Percentiles rank a stretch among this genome's conserved stretches.
Evolutionary conservation across 768 basidiomycete genomes (phyloP).

Genomic region (Pulveroboletus sp.): DNA sequence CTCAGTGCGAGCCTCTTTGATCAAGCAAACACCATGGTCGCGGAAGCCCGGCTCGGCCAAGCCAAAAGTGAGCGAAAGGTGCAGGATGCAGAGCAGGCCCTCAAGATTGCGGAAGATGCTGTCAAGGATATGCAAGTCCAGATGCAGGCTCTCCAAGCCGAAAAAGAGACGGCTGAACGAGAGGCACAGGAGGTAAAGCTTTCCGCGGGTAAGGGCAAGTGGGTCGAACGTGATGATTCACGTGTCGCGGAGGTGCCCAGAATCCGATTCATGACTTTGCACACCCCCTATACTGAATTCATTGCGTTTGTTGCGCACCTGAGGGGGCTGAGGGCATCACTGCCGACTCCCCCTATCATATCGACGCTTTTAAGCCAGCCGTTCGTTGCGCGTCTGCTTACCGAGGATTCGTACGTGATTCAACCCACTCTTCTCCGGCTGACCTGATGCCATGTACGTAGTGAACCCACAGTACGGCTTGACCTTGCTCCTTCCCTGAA

Average conservation of each 20-base stretch:
- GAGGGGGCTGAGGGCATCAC: slow-evolving; percentile 58
- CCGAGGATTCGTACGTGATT: slow-evolving; percentile 81
- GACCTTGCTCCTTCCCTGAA: slow-evolving; percentile 93
- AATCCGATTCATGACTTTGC: slow-evolving; percentile 55
- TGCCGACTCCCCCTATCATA: slow-evolving; percentile 60
- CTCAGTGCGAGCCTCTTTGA: slow-evolving; percentile 86
- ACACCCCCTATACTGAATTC: slow-evolving; percentile 79
- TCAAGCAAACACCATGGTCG: slow-evolving; percentile 98
- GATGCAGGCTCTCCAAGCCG: slow-evolving; percentile 69
- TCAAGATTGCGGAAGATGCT: slow-evolving; percentile 82
- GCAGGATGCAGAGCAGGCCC: slow-evolving; percentile 67
- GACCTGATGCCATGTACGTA: slow-evolving; percentile 11
- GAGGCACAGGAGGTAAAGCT: slow-evolving; percentile 45
- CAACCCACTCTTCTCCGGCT: not conserved
- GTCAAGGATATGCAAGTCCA: slow-evolving; percentile 80
- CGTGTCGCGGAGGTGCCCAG: slow-evolving; percentile 27
- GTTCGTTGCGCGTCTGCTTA: slow-evolving; percentile 67
- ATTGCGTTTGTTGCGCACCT: slow-evolving; percentile 72
- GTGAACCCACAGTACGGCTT: slow-evolving; percentile 88
- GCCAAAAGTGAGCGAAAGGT: slow-evolving; percentile 72
- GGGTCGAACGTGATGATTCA: slow-evolving; percentile 41
- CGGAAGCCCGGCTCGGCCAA: slow-evolving; percentile 69
- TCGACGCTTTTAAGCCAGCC: slow-evolving; percentile 72
- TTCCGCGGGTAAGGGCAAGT: slow-evolving; percentile 66
- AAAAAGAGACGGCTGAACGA: slow-evolving; percentile 59